phyloP scores from a whole-genome alignment of 2,329 filamentous ascomycete genomes.

The Mollisia scopiformis region DNA sequence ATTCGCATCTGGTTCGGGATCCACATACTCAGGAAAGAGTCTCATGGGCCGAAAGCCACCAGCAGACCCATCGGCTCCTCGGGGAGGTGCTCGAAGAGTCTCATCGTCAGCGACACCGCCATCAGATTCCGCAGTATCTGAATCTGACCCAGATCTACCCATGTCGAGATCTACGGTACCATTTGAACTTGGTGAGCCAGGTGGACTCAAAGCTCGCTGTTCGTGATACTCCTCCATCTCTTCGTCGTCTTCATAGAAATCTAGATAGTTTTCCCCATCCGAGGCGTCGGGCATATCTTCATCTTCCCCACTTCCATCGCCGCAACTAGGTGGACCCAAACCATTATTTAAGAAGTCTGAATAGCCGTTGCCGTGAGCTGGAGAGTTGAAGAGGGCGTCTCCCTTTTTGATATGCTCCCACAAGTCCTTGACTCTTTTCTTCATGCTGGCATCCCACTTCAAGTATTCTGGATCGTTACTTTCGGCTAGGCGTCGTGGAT shows the following conservation, averaged over 20 bases:
- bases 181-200: too few relatives aligned
- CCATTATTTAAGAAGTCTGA: not conserved
- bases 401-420: not conserved
- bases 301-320: not conserved
- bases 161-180: too few relatives aligned
- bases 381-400: not conserved
- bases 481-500: not conserved
- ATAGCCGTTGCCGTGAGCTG: not conserved
- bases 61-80: slow-evolving; percentile 8
- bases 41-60: slow-evolving; percentile 30
- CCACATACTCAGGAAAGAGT: slow-evolving; percentile 15
- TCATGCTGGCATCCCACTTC: not conserved
- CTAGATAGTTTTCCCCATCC: not conserved
- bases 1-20: slow-evolving; percentile 8
- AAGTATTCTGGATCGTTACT: not conserved
- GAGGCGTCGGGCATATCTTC: not conserved
- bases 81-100: not conserved
- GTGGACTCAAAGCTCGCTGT: not conserved
- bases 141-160: not conserved
- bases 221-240: not conserved
- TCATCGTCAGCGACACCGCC: not conserved
- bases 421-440: not conserved
- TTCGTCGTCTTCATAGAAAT: not conserved
- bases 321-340: not conserved
- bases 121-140: not conserved